These are phyloP conservation scores for Pisolithus tinctorius DNA, from an alignment of 768 basidiomycete species.

Conservation along the genomic window DNA sequence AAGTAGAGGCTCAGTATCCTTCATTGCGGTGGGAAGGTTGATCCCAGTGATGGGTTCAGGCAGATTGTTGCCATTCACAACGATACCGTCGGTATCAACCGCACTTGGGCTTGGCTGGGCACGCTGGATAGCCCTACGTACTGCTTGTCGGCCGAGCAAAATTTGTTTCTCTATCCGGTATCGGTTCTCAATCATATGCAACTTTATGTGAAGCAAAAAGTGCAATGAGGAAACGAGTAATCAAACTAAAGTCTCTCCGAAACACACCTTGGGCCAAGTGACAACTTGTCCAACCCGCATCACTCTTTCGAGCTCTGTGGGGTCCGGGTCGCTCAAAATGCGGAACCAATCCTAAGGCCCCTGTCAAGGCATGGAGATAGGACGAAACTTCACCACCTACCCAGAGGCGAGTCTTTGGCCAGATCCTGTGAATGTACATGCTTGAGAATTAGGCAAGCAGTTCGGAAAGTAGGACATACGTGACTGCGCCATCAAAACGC, in stretches of 20 bases:
- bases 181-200: conserved; percentile 95
- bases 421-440: conserved; percentile 48
- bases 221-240: conserved; percentile 6
- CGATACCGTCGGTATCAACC: conserved; percentile 15
- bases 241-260: background rate
- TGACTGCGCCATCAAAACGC: conserved; percentile 82
- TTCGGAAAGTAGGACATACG: conserved; percentile 44
- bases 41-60: conserved; percentile 21
- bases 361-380: background rate
- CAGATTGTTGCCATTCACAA: conserved; percentile 16
- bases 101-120: conserved; percentile 16
- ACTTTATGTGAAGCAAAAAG: conserved; percentile 32
- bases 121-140: conserved; percentile 51
- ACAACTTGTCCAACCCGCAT: conserved; percentile 80
- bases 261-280: conserved; percentile 89
- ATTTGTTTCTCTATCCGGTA: conserved; percentile 80
- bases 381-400: conserved; percentile 33
- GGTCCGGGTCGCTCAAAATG: conserved; percentile 80
- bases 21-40: conserved; percentile 11
- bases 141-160: conserved; percentile 64
- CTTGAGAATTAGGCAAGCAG: conserved; percentile 1
- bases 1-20: conserved; percentile 47
- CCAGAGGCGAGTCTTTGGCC: conserved; percentile 76
- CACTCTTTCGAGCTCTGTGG: conserved; percentile 77
- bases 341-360: conserved; percentile 67